phyloP scores from a whole-genome alignment of 2,329 filamentous ascomycete genomes.

The Verticillium tricorpus region DNA sequence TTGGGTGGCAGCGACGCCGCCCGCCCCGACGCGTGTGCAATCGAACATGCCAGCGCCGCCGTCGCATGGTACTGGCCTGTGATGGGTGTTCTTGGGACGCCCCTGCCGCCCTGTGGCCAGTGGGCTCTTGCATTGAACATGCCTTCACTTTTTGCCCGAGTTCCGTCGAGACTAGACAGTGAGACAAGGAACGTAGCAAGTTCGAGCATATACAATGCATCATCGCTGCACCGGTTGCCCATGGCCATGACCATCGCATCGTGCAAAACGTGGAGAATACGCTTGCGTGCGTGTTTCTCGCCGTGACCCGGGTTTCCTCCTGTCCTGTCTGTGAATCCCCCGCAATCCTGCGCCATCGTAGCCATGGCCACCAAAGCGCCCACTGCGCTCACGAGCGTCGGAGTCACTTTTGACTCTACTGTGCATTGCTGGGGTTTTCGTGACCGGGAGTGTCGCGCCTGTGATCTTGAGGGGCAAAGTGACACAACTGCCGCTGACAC shows the following conservation, averaged over 20 bases:
- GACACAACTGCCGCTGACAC: not conserved
- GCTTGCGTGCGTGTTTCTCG: not conserved
- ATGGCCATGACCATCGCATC: conserved; percentile 4
- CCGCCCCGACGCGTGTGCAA: conserved; percentile 43
- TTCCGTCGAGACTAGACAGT: not conserved
- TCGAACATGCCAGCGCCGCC: conserved; percentile 35
- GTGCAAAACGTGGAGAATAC: conserved; percentile 5
- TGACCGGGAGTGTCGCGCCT: not conserved
- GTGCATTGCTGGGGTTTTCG: not conserved
- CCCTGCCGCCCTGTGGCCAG: conserved; percentile 1
- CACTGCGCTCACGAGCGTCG: not conserved
- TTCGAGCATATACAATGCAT: conserved; percentile 5
- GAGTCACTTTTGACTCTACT: too few relatives aligned
- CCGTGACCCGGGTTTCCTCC: not conserved
- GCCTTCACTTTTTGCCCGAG: too few relatives aligned
- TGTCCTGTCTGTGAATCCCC: not conserved
- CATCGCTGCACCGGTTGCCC: not conserved
- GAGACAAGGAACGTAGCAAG: conserved; percentile 6
- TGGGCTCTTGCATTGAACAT: not conserved
- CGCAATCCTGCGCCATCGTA: not conserved
- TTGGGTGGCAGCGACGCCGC: conserved; percentile 31
- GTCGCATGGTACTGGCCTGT: conserved; percentile 24
- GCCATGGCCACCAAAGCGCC: not conserved
- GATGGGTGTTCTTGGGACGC: not conserved
- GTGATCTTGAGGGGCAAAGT: not conserved